phyloP scores from a whole-genome alignment of 2,329 filamentous ascomycete genomes.

The Penicillium sp. region DNA sequence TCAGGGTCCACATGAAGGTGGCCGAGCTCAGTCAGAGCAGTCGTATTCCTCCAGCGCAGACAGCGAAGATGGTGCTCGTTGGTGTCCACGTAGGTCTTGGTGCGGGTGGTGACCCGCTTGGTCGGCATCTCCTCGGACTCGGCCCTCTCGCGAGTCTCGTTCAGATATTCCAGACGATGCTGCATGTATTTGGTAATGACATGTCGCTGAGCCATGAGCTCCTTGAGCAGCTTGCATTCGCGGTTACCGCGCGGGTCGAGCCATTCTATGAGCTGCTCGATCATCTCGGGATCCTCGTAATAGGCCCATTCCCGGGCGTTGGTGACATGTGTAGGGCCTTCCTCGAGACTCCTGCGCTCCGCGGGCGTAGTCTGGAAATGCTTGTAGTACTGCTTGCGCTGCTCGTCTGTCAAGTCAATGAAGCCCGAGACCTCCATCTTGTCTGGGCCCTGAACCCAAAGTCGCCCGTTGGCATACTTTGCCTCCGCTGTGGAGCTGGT shows the following conservation, averaged over 20 bases:
- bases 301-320: conserved; percentile 85
- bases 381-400: conserved; percentile 69
- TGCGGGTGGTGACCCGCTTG: conserved; percentile 59
- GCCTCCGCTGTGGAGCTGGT: conserved; percentile 82
- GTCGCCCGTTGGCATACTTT: conserved; percentile 85
- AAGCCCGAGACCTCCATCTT: conserved; percentile 81
- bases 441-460: conserved; percentile 96
- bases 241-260: conserved; percentile 81
- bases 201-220: conserved; percentile 70
- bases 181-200: conserved; percentile 76
- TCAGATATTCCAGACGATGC: conserved; percentile 69
- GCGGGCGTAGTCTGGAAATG: conserved; percentile 77
- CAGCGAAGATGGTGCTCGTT: conserved; percentile 53
- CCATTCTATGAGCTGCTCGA: conserved; percentile 80
- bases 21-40: conserved; percentile 55
- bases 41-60: conserved; percentile 61
- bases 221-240: conserved; percentile 82
- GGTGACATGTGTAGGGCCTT: conserved; percentile 73
- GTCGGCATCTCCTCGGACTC: conserved; percentile 45
- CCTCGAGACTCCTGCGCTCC: conserved; percentile 79
- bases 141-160: conserved; percentile 48
- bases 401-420: conserved; percentile 68
- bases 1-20: conserved; percentile 59
- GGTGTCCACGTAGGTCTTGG: conserved; percentile 55
- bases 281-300: conserved; percentile 71